Percentiles rank a stretch among this genome's conserved stretches.
Conservation (phyloP, 495 filamentous ascomycete genomes). For the Neurospora sp. region DNA sequence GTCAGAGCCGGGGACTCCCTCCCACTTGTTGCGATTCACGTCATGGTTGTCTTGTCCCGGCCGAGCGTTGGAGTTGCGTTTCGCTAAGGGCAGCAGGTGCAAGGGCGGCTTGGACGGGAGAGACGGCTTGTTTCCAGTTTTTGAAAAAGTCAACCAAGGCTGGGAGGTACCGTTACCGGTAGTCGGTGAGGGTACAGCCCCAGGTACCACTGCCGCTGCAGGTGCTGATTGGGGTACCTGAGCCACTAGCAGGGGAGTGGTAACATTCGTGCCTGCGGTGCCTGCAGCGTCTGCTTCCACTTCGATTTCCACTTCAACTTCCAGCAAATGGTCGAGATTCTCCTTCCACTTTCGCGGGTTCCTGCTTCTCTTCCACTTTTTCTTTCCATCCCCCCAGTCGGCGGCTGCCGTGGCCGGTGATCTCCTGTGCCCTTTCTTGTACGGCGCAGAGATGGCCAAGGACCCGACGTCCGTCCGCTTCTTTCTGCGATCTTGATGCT, state of each 20-base stretch:
- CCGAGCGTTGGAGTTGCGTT: conserved; percentile 3
- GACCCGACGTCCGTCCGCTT: background rate
- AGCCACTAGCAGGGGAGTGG: background rate
- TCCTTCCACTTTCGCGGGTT: background rate
- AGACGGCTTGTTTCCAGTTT: background rate
- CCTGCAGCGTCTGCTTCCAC: conserved; percentile 3
- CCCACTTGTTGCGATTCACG: background rate
- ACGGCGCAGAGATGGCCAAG: background rate
- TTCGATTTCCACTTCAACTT: background rate
- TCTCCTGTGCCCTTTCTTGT: background rate
- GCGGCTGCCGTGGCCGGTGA: background rate
- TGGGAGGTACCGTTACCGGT: background rate
- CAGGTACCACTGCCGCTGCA: background rate
- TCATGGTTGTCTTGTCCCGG: conserved; percentile 2
- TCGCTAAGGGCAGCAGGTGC: background rate
- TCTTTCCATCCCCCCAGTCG: background rate
- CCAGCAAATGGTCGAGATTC: background rate
- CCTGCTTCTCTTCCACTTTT: background rate
- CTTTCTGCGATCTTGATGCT: background rate
- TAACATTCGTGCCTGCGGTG: background rate
- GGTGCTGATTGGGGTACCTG: background rate
- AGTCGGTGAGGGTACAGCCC: background rate
- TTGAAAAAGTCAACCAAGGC: background rate
- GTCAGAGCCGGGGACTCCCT: background rate
- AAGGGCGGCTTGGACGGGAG: background rate